Evolutionary conservation across 495 filamentous ascomycete genomes (phyloP).

Genomic region (Sordaria brevicollis): DNA sequence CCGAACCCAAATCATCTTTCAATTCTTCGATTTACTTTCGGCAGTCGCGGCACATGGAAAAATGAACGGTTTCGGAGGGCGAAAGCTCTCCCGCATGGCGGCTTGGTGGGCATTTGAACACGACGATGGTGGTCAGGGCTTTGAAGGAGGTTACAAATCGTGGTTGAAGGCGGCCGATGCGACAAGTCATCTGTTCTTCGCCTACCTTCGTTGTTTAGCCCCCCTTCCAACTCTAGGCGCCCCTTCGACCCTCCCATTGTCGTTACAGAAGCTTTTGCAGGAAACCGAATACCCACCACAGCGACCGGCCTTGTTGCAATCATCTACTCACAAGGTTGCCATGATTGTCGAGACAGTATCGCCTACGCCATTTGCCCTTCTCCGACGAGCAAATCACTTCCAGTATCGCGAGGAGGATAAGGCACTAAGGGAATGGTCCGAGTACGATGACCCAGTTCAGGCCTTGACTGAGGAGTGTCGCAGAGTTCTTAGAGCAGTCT

Average conservation of each 20-base stretch:
- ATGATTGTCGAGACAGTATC: constrained; percentile 97
- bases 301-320: constrained; percentile 65
- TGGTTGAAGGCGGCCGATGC: constrained; percentile 86
- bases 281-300: constrained; percentile 93
- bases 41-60: constrained; percentile 75
- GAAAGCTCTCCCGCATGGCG: constrained; percentile 89
- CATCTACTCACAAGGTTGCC: constrained; percentile 74
- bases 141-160: constrained; percentile 84
- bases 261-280: constrained; percentile 78
- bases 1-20: constrained; percentile 80
- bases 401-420: constrained; percentile 84
- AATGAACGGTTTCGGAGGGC: constrained; percentile 82
- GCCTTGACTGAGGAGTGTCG: constrained; percentile 89
- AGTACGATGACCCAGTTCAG: constrained; percentile 80
- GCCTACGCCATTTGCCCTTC: constrained; percentile 82
- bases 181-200: constrained; percentile 93
- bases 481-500: constrained; percentile 80
- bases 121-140: constrained; percentile 74
- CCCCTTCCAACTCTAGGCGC: constrained; percentile 64
- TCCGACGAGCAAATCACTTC: constrained; percentile 88
- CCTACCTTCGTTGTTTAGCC: constrained; percentile 81
- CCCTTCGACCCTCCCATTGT: constrained; percentile 78
- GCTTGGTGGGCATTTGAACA: constrained; percentile 99
- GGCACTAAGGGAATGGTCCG: constrained; percentile 70
- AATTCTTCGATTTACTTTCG: constrained; percentile 91